Evolutionary conservation across 1,139 yeast species (phyloP), one percentile per base, ranked within the genome.

Genomic region (Geotrichum klebahnii): DNA sequence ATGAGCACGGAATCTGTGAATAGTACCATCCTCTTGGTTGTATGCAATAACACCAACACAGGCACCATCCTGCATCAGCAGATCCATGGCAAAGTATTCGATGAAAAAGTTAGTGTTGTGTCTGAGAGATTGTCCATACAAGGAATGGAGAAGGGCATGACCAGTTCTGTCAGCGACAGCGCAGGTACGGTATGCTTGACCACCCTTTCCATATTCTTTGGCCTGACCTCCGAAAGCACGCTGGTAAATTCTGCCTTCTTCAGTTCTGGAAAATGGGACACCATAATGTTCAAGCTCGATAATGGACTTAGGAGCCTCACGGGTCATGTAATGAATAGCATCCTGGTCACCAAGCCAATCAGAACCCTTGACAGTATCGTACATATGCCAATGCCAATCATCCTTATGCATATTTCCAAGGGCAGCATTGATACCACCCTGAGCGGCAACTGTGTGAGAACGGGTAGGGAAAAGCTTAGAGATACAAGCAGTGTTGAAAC

Each of bases 371-470:
- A 92, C 98, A 65, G 98, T 92, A 68, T 92, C 98, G 73, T 90
- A 90, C 96, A 92, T 90, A 73, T 92, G 98, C 97, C 98, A 92
- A 71, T 87, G 94, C 98, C 98, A 92, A 75, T 90, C 92, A 71
- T 92, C 98, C 61, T 80, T 77, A 75, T 94, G 97, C 96, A 92
- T 90, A 77, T 92, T 92, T 60, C 95, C 77, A 43, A 92, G 78
- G 39, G 98, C 98, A 62, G 98, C 98, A 66, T 92, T 92, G 73
- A 92, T 92, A 75, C 98, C 98, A 73, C 98, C 98, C 74, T 92
- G 98, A 52, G 98, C 98, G 53, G 98, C 98, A 52, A 92, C 98
- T 28, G 98, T 92, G 71, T 92, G 98, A 28, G 97, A 89, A 75
- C 98, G 84, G 46, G 98, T 92, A 51, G 98, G 98, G 79, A 92